phyloP scores from a whole-genome alignment of 2,329 filamentous ascomycete genomes.

The Trichocomaceae sp. region DNA sequence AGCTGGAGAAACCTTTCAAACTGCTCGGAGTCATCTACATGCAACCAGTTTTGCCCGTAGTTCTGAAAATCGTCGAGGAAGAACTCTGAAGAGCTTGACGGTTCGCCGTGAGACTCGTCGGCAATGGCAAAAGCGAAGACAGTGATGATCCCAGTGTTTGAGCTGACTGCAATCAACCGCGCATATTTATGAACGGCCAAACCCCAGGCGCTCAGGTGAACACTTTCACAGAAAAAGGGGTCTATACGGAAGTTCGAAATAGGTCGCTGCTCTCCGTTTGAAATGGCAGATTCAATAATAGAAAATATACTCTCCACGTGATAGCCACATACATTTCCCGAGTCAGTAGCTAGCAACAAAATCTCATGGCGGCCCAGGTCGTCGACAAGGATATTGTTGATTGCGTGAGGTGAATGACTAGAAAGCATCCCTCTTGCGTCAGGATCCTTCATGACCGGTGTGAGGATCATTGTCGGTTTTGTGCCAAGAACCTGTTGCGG shows the following conservation, averaged over 20 bases:
- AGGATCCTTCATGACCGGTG: conserved; percentile 34
- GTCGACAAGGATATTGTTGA: conserved; percentile 64
- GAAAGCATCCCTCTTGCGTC: conserved; percentile 51
- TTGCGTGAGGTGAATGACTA: conserved; percentile 48
- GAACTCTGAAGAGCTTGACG: conserved; percentile 13
- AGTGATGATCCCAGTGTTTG: conserved; percentile 59
- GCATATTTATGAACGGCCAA: conserved; percentile 72
- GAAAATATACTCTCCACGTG: conserved; percentile 51
- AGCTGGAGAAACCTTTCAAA: conserved; percentile 24
- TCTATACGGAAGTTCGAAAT: conserved; percentile 31
- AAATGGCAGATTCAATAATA: conserved; percentile 34
- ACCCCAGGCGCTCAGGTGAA: conserved; percentile 79
- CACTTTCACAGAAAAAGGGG: conserved; percentile 67
- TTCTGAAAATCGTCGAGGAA: conserved; percentile 16
- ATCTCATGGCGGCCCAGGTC: conserved; percentile 65
- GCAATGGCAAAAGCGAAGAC: conserved; percentile 55
- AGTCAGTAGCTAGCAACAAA: conserved; percentile 61
- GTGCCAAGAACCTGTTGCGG: conserved; percentile 34
- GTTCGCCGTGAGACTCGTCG: conserved; percentile 20
- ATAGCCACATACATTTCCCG: conserved; percentile 68
- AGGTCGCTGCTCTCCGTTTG: conserved; percentile 18
- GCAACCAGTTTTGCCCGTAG: conserved; percentile 29
- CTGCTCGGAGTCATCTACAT: conserved; percentile 21
- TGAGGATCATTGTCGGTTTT: conserved; percentile 38
- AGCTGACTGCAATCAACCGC: conserved; percentile 78